A percentile compares a stretch with the other conserved stretches of the same genome.
Conservation (phyloP, 495 filamentous ascomycete species). For the Lasiosphaeria ovina region DNA sequence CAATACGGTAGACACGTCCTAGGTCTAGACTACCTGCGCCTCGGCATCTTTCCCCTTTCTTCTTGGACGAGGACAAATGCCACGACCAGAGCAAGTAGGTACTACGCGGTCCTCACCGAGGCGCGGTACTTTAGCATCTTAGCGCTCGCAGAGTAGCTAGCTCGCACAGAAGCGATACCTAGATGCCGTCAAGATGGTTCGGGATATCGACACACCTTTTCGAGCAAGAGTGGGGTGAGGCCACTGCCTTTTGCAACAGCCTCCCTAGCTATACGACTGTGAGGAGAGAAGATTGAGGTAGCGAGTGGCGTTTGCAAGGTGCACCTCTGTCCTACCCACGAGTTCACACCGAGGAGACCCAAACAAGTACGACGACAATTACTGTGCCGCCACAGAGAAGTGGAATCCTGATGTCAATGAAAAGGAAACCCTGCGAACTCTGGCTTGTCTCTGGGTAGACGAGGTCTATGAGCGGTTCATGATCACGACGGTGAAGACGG, state of each 20-base stretch:
- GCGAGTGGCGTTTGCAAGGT: background rate
- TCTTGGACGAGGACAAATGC: background rate
- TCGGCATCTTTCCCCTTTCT: background rate
- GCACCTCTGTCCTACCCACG: background rate
- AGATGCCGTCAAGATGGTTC: background rate
- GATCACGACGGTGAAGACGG: background rate
- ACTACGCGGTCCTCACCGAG: background rate
- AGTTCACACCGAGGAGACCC: background rate
- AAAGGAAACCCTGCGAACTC: background rate
- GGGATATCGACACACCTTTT: background rate
- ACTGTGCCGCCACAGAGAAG: background rate
- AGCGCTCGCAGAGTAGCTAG: background rate
- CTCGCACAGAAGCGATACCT: background rate
- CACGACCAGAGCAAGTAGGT: background rate
- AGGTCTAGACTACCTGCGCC: background rate
- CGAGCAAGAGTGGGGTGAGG: background rate
- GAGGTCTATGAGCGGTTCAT: background rate
- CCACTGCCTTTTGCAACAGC: background rate
- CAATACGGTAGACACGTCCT: background rate
- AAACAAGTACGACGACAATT: background rate
- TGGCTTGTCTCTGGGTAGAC: too few relatives aligned
- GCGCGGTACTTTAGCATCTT: background rate
- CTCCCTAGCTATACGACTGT: background rate
- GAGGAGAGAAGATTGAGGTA: background rate
- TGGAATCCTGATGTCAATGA: background rate